Percentiles rank a stretch among this genome's conserved stretches.
These are phyloP conservation scores for Tympanopsis confertula DNA, from an alignment of 2,329 filamentous ascomycete species.

Conservation along the genomic window DNA sequence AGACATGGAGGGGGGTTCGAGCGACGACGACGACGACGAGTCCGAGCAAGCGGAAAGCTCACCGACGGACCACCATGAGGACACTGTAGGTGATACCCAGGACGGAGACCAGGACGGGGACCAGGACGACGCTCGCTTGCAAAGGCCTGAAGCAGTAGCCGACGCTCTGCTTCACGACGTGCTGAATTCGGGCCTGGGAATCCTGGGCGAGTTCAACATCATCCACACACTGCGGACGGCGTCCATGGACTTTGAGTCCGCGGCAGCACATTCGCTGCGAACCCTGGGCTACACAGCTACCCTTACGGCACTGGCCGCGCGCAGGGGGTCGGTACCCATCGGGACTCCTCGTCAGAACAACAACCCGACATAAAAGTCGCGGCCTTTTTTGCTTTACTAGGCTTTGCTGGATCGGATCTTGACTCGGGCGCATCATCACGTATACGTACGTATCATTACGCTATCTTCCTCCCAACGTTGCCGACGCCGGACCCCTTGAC, in stretches of 20 bases:
- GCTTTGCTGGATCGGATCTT: too few relatives aligned
- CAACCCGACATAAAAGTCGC: too few relatives aligned
- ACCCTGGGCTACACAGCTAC: slow-evolving; percentile 42
- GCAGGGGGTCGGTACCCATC: slow-evolving; percentile 23
- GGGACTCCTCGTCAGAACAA: background rate
- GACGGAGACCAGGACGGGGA: background rate
- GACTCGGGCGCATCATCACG: too few relatives aligned
- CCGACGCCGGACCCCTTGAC: slow-evolving; percentile 89
- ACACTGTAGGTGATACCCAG: background rate
- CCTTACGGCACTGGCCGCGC: slow-evolving; percentile 36
- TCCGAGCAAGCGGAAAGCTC: background rate
- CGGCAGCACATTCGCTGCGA: slow-evolving; percentile 37
- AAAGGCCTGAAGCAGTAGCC: too few relatives aligned
- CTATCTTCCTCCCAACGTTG: slow-evolving; percentile 87
- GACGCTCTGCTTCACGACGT: background rate
- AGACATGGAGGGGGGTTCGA: background rate
- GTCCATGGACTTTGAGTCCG: slow-evolving; percentile 30
- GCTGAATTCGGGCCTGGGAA: slow-evolving; percentile 43
- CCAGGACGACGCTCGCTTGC: background rate
- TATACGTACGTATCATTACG: too few relatives aligned
- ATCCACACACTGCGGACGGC: slow-evolving; percentile 34
- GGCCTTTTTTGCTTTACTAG: too few relatives aligned
- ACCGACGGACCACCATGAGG: too few relatives aligned
- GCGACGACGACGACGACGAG: background rate
- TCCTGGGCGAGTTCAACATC: slow-evolving; percentile 41